phyloP scores from a whole-genome alignment of 2,329 filamentous ascomycete genomes.

The Claviceps citrina region DNA sequence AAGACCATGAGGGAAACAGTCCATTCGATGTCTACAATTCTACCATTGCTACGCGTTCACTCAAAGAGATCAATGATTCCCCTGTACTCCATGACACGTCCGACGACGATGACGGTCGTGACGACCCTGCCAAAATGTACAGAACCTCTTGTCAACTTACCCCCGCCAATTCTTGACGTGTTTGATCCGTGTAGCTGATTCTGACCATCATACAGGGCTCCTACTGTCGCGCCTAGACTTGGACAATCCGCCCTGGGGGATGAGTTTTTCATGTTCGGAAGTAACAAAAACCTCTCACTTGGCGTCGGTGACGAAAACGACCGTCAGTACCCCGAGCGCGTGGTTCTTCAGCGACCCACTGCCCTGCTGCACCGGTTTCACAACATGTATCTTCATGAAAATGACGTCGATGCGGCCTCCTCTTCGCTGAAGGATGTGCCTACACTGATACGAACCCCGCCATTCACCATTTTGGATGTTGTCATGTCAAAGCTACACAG shows the following conservation, averaged over 20 bases:
- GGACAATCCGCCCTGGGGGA: conserved; percentile 38
- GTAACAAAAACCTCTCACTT: conserved; percentile 86
- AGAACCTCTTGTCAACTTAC: conserved; percentile 7
- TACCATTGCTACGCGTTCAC: conserved; percentile 65
- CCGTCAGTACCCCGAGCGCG: conserved; percentile 78
- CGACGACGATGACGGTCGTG: conserved; percentile 41
- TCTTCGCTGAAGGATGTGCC: conserved; percentile 43
- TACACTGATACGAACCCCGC: conserved; percentile 52
- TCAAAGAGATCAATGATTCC: conserved; percentile 33
- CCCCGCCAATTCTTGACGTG: background rate
- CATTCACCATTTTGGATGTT: conserved; percentile 65
- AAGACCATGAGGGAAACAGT: conserved; percentile 87
- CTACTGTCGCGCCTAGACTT: conserved; percentile 9
- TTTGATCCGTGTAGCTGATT: background rate
- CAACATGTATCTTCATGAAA: conserved; percentile 44
- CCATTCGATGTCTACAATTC: conserved; percentile 86
- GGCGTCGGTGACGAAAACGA: conserved; percentile 94
- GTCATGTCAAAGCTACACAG: conserved; percentile 84
- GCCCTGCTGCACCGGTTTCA: conserved; percentile 62
- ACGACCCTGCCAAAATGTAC: conserved; percentile 17
- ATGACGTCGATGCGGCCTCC: conserved; percentile 18
- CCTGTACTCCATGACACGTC: conserved; percentile 37
- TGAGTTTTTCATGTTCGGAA: conserved; percentile 86
- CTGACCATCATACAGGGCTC: conserved; percentile 7
- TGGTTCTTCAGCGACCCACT: conserved; percentile 60